Evolutionary conservation across 805 yeast species (phyloP), one percentile per base, ranked within the genome.

Genomic region (Ogataea minuta): DNA sequence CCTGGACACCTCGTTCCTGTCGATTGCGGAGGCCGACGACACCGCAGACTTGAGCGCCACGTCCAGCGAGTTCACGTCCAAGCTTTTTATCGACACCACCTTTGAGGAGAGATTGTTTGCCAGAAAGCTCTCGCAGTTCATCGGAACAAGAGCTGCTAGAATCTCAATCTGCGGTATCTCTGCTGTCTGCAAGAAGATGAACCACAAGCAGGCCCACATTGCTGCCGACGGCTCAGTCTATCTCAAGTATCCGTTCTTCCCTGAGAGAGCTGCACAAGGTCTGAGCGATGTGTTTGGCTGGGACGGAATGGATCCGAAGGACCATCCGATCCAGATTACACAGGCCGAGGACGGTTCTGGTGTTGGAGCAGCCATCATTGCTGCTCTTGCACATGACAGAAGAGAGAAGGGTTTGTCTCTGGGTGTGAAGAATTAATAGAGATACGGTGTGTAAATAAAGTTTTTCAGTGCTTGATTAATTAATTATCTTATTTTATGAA

Each of bases 341-440:
- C 85, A 95, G 43, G 98, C 99, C 50, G 96, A 91, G 70, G 99
- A 93, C 70, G 99, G 99, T 56, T 84, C 93, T 26, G 98, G 98
- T 71, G 96, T 87, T 34, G 99, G 99, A 62, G 99, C 99, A 41
- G 99, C 98, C 36, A 77, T 91, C 56, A 91, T 93, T 67, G 98
- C 99, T 39, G 97, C 98, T 30, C 76, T 91, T 65, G 84, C 98
- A 42, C 78, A 84, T 64, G 73, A 78, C 63, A 82, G 99, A 71
- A 71, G 82, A 57, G 72, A 69, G 50, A 71, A 76, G 45, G 91
- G 91, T 32, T 64, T 74, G 56, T 78, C 87, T 46, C 81, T 84
- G 45, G 91, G 91, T 56, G 26, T 61, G 24, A 57, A 52, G 36
- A 28, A 32, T 32, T 39, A 28, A 27, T 20, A 25, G 35, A 30